These are phyloP conservation scores for Calocera cornea DNA, from an alignment of 768 basidiomycete species.

Conservation along the genomic window DNA sequence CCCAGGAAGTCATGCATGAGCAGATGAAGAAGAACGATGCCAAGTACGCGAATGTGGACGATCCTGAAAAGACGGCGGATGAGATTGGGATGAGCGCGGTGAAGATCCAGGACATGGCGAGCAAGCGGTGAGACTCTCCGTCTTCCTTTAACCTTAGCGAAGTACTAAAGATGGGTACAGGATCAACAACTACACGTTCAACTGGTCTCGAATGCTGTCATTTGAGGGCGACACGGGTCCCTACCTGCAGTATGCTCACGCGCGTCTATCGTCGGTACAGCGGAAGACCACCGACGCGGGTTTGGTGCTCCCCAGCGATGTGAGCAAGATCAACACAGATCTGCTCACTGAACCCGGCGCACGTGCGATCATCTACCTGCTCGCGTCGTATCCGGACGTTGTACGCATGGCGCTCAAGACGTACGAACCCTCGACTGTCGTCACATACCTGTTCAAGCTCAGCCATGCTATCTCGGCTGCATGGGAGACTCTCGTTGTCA, in stretches of 20 bases:
- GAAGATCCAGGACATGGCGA: constrained; percentile 96
- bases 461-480: constrained; percentile 81
- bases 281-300: constrained; percentile 83
- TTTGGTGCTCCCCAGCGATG: constrained; percentile 51
- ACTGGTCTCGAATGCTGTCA: constrained; percentile 85
- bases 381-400: constrained; percentile 83
- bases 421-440: constrained; percentile 80
- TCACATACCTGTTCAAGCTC: constrained; percentile 78
- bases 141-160: constrained; percentile 8
- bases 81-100: constrained; percentile 91
- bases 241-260: constrained; percentile 94
- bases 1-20: constrained; percentile 81
- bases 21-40: constrained; percentile 92
- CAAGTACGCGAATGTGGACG: constrained; percentile 77
- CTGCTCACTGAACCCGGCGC: constrained; percentile 64
- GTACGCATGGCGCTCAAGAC: constrained; percentile 73
- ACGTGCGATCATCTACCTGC: constrained; percentile 72
- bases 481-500: constrained; percentile 82
- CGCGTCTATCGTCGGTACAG: constrained; percentile 76
- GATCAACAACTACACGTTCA: constrained; percentile 92
- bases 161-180: constrained; percentile 29
- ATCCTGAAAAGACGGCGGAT: constrained; percentile 63
- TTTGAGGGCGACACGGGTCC: constrained; percentile 95
- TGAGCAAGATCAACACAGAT: constrained; percentile 45
- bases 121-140: constrained; percentile 52